Evolutionary conservation across 495 filamentous ascomycete species (phyloP).

Genomic region (Rhizodiscina lignyota): DNA sequence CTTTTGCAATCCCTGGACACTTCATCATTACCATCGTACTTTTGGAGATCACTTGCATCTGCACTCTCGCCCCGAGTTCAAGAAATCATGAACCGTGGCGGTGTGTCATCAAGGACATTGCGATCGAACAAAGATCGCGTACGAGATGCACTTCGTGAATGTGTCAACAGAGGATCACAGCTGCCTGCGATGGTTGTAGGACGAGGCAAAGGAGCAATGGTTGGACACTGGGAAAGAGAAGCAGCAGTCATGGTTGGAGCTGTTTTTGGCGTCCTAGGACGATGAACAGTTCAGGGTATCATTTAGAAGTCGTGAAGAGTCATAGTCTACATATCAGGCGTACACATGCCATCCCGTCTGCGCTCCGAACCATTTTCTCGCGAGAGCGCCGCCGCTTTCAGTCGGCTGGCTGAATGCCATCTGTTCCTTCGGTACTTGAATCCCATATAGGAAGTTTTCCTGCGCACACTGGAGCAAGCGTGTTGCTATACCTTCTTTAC

Average conservation of each 20-base stretch:
- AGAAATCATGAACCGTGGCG: slow-evolving; percentile 68
- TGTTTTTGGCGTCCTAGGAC: slow-evolving; percentile 36
- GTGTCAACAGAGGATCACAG: slow-evolving; percentile 57
- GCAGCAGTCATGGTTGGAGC: slow-evolving; percentile 88
- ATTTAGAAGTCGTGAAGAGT: no score
- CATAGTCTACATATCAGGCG: no score
- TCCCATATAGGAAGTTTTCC: slow-evolving; percentile 47
- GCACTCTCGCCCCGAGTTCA: slow-evolving; percentile 60
- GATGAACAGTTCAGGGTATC: slow-evolving; percentile 20
- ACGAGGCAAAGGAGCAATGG: slow-evolving; percentile 22
- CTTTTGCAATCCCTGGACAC: slow-evolving; percentile 73
- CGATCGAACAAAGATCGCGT: slow-evolving; percentile 59
- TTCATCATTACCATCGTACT: slow-evolving; percentile 70
- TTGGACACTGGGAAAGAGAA: slow-evolving; percentile 69
- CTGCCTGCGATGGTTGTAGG: slow-evolving; percentile 34
- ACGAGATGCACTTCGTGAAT: slow-evolving; percentile 60
- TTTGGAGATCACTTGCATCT: slow-evolving; percentile 76
- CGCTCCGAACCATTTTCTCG: slow-evolving; percentile 44
- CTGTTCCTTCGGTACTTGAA: slow-evolving; percentile 42
- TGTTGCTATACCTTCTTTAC: slow-evolving; percentile 43
- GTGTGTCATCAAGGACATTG: slow-evolving; percentile 66
- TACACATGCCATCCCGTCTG: slow-evolving; percentile 23
- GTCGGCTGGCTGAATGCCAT: slow-evolving; percentile 67
- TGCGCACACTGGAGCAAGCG: slow-evolving; percentile 45
- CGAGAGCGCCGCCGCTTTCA: slow-evolving; percentile 45